Evolutionary conservation across 345 rosid genomes (phyloP), one percentile per base, ranked within the genome.

Genomic region (Gynandropsis gynandra): DNA sequence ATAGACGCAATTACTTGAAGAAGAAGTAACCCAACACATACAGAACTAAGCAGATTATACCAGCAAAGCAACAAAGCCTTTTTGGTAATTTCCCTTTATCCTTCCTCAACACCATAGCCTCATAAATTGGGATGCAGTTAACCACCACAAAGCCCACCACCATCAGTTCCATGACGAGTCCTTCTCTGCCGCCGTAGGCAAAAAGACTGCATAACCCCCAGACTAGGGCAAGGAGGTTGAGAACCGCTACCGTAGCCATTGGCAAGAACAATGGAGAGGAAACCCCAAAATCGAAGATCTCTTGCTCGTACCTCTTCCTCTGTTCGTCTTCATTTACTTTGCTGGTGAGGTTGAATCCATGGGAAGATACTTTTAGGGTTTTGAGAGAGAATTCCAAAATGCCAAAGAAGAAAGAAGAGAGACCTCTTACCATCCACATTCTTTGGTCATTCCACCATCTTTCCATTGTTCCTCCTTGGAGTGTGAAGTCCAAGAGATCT

Each of bases 361-460:
- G 62, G 0, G 73, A 14, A 10, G 82, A 63, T 10, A 87, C 39
- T 39, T 83, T 85, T 3, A 78, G 39, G 49, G 48, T 51, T 50
- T 72, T 74, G 42, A 79, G 80, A 0, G 58, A 7, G 71, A 44
- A 83, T 64, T 82, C 83, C 8, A 60, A 9, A 8, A 47, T 12
- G 5, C 82, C 81, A 35, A 76, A 76, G 0, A 70, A 16, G 52
- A 4, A 57, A 43, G 85, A 52, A 15, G 90, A 50, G 0, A 74
- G 6, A 6, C 89, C 81, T 42, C 70, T 74, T 21, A 89, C 55
- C 44, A 58, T 16, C 80, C 79, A 84, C 36, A 79, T 74, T 42
- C 92, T 72, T 50, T 73, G 92, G 54, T 75, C 83, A 48, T 72
- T 83, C 88, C 88, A 81, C 97, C 96, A 86, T 55, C 50, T 74